Percentiles rank a stretch among this genome's conserved stretches.
phyloP scores from a whole-genome alignment of 2,329 filamentous ascomycete genomes.

The Pleomassaria siparia region DNA sequence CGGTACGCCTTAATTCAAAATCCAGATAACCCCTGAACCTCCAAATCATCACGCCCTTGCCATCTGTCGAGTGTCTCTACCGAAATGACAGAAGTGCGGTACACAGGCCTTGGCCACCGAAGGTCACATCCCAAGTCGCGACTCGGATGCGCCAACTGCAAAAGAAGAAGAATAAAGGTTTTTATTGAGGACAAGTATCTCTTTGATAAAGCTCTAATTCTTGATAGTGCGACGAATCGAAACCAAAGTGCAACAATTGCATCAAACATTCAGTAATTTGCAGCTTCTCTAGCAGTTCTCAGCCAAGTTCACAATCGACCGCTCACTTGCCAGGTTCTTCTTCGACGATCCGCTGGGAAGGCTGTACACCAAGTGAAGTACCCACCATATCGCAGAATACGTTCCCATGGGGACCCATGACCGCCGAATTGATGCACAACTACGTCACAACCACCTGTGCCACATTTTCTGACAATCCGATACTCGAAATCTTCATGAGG shows the following conservation, averaged over 20 bases:
- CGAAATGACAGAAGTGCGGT: background rate
- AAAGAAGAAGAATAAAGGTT: conserved; percentile 2
- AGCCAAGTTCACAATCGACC: background rate
- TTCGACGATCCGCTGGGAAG: background rate
- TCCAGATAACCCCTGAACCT: too few relatives aligned
- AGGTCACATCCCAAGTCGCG: conserved; percentile 3
- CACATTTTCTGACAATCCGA: conserved; percentile 49
- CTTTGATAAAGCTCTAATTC: background rate
- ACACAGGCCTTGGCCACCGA: background rate
- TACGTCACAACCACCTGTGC: conserved; percentile 53
- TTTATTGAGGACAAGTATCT: background rate
- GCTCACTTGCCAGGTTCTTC: background rate
- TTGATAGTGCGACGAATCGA: conserved; percentile 4
- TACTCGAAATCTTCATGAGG: conserved; percentile 51
- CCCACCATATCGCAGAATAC: background rate
- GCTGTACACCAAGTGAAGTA: background rate
- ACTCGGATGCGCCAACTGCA: background rate
- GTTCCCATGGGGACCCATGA: conserved; percentile 1
- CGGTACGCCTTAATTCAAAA: too few relatives aligned
- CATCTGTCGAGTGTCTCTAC: background rate
- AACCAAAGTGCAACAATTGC: conserved; percentile 2
- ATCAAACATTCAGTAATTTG: conserved; percentile 1
- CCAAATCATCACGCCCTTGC: too few relatives aligned
- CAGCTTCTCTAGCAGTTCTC: background rate
- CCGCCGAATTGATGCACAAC: conserved; percentile 54